Conservation (phyloP, 2,329 filamentous ascomycete genomes). For the Penicillium sp. region DNA sequence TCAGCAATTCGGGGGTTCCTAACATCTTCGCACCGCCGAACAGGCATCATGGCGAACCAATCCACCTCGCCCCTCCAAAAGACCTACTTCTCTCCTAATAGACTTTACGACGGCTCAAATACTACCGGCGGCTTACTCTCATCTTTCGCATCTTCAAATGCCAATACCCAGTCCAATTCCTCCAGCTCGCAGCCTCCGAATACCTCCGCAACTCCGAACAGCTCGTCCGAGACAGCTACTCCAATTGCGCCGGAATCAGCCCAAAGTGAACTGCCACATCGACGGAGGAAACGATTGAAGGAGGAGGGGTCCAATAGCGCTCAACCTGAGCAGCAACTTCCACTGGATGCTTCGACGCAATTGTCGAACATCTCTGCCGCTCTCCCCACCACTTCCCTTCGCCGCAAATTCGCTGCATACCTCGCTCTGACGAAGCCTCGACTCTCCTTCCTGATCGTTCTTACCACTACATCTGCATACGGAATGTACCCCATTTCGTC, state of each 20-base stretch:
- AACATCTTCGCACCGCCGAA: conserved; percentile 32
- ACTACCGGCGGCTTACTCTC: conserved; percentile 27
- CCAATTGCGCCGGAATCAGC: conserved; percentile 21
- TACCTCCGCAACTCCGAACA: conserved; percentile 15
- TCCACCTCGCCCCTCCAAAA: conserved; percentile 33
- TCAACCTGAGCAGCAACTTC: conserved; percentile 40
- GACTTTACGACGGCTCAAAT: conserved; percentile 18
- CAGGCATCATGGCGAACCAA: conserved; percentile 28
- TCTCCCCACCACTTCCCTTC: conserved; percentile 58
- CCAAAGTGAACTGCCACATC: conserved; percentile 41
- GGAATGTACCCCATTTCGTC: conserved; percentile 90
- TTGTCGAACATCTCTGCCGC: conserved; percentile 59
- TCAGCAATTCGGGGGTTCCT: conserved; percentile 33
- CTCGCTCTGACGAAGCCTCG: conserved; percentile 95
- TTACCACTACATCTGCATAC: conserved; percentile 88
- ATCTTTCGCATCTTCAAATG: conserved; percentile 27
- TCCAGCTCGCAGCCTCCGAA: conserved; percentile 10
- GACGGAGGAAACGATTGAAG: conserved; percentile 46
- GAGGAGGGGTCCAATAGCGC: conserved; percentile 24
- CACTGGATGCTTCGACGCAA: conserved; percentile 63
- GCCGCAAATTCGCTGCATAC: conserved; percentile 73
- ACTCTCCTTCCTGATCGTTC: conserved; percentile 84
- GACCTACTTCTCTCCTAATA: conserved; percentile 43
- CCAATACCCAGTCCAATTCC: conserved; percentile 7
- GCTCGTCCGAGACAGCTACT: conserved; percentile 11